Evolutionary conservation across 805 yeast genomes (phyloP), one percentile per base, ranked within the genome.

Genomic region (Saturnispora dispora): DNA sequence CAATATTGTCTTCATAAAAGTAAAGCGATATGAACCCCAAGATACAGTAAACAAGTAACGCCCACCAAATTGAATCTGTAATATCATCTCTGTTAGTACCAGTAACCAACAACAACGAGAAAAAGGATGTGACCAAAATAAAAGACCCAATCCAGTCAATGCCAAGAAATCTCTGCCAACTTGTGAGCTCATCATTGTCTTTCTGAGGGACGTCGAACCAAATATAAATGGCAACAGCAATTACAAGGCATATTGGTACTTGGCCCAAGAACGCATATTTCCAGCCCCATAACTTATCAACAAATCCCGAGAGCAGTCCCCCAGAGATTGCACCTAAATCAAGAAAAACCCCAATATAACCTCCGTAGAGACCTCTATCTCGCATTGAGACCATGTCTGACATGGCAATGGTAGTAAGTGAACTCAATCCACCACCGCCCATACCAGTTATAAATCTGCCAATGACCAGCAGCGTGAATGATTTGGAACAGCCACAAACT

Each of bases 371-470:
- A 1, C 93, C 95, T 51, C 96, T 72, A 37, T 82, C 78, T 48
- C 90, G 72, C 56, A 85, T 72, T 2, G 91, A 81, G 33, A 88
- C 81, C 48, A 87, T 70, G 63, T 88, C 96, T 30, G 86, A 78
- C 60, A 83, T 76, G 5, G 88, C 76, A 53, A 88, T 83, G 7
- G 95, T 82, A 25, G 86, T 77, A 57, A 87, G 69, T 0, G 89
- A 75, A 50, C 83, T 79, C 60, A 88, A 76, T 1, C 96, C 96
- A 5, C 95, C 91, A 11, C 91, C 95, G 25, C 96, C 96, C 50
- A 85, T 75, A 13, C 96, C 96, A 30, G 93, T 81, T 46, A 88
- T 71, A 53, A 86, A 81, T 58, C 87, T 70, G 4, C 84, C 83
- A 25, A 76, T 54, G 60, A 76, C 60, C 65, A 79, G 66, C 59